Evolutionary conservation across 495 filamentous ascomycete species (phyloP), one percentile per base, ranked within the genome.

Genomic region (Amniculicola lignicola): DNA sequence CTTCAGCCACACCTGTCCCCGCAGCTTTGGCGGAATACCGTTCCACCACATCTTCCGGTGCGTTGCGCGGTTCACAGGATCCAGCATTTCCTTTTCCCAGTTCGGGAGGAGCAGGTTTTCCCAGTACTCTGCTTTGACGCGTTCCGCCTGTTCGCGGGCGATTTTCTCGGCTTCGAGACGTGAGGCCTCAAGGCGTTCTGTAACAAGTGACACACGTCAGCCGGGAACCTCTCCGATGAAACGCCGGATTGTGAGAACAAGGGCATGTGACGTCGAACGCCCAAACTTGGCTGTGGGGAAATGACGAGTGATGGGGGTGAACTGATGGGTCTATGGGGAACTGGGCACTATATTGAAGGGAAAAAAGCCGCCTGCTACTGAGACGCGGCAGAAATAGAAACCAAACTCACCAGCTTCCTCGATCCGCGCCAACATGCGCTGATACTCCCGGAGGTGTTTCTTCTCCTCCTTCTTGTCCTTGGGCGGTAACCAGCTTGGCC

Each of bases 401-500:
- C 10, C 18, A 19, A 35, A 36, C 76, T 40, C 70, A 83, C 82
- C 80, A 38, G 85, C 80, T 70, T 95, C 89, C 27, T 81, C 72
- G 41, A 88, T 86, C 48, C 80, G 78, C 0, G 82, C 82, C 88
- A 96, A 94, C 88, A 98, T 97, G 64, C 77, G 81, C 68, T 95
- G 86, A 64, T 95, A 98, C 69, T 97, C 88, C 65, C 80, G 91
- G 49, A 98, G 59, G 66, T 98, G 93, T 50, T 83, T 85, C 68
- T 82, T 91, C 70, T 98, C 93, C 69, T 98, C 93, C 42, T 86
- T 88, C 22, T 88, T 90, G 55, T 89, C 83, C 71, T 98, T 97
- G 0, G 93, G 93, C 5, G 93, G 93, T 14, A 98, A 75, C 93
- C 93, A 98, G 33, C 87, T 92, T 0, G 93, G 93, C 23, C 93